Evolutionary conservation across 305 asterid genomes (phyloP).

Genomic region (Andrographis paniculata): DNA sequence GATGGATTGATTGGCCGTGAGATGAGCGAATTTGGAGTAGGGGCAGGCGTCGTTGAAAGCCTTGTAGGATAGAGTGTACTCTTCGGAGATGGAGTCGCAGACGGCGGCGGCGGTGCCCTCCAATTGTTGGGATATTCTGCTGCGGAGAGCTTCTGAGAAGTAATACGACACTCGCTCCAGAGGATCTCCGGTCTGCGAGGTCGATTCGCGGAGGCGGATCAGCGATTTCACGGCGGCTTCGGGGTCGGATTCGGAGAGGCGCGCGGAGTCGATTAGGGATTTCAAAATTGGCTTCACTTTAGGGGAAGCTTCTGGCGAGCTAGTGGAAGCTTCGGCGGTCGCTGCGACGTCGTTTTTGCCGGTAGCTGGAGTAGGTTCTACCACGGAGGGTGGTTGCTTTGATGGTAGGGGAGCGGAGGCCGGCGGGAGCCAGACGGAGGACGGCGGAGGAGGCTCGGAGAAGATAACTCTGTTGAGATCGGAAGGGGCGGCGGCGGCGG

Average conservation of each 20-base stretch:
- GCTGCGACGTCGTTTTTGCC: conserved; percentile 21
- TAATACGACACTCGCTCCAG: conserved; percentile 65
- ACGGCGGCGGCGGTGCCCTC: conserved; percentile 23
- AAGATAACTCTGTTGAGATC: conserved; percentile 61
- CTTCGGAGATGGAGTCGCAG: conserved; percentile 45
- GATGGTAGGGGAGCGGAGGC: conserved; percentile 26
- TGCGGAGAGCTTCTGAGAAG: conserved; percentile 62
- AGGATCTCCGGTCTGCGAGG: conserved; percentile 60
- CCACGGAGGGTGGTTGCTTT: conserved; percentile 1
- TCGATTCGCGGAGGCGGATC: conserved; percentile 48
- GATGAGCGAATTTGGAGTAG: conserved; percentile 74
- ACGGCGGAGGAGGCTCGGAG: conserved; percentile 32
- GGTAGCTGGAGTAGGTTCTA: conserved; percentile 13
- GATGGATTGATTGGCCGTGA: conserved; percentile 90
- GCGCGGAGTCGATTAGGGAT: conserved; percentile 57
- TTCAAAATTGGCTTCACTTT: conserved; percentile 43
- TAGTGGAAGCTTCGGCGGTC: conserved; percentile 22
- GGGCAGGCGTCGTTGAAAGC: conserved; percentile 90
- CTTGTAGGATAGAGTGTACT: conserved; percentile 63
- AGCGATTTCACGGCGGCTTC: conserved; percentile 51
- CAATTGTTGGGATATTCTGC: conserved; percentile 28
- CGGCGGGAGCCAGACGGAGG: conserved; percentile 34
- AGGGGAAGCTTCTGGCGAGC: conserved; percentile 33
- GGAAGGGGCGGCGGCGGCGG: conserved; percentile 49
- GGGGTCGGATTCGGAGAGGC: conserved; percentile 51